Percentiles rank a stretch among this genome's conserved stretches.
Conservation (phyloP, 2,329 filamentous ascomycete species). For the Venturia carpophila region DNA sequence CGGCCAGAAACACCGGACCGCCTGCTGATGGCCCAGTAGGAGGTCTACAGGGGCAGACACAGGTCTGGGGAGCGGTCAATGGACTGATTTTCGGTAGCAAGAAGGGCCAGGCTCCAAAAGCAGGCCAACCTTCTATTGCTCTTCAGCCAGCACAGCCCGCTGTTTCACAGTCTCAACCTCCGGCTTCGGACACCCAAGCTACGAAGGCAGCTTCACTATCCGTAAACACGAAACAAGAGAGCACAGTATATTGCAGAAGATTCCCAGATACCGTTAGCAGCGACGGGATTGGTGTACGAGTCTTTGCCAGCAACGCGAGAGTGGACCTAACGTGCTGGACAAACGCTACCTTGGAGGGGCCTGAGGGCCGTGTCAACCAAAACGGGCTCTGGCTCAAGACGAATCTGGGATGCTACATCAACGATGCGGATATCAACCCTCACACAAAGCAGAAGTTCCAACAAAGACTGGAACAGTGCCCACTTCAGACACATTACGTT, state of each 20-base stretch:
- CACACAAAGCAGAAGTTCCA: background rate
- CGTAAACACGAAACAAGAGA: background rate
- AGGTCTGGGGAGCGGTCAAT: background rate
- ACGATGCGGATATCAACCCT: background rate
- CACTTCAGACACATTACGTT: background rate
- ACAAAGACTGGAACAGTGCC: background rate
- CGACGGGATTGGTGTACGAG: background rate
- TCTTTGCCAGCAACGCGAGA: background rate
- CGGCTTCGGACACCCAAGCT: background rate
- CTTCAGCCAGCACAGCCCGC: background rate
- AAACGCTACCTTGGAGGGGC: background rate
- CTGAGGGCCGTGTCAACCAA: background rate
- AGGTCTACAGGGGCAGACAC: background rate
- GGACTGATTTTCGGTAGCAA: background rate
- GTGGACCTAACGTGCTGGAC: conserved; percentile 5
- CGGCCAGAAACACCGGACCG: background rate
- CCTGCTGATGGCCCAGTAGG: background rate
- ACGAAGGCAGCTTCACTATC: conserved; percentile 2
- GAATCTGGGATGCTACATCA: conserved; percentile 7
- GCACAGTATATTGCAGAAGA: conserved; percentile 3
- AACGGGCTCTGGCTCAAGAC: conserved; percentile 2
- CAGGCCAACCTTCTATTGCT: background rate
- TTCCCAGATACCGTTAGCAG: conserved; percentile 12
- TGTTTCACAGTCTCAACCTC: background rate
- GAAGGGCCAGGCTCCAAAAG: no score